These are phyloP conservation scores for Metarhizium sp. DNA, from an alignment of 2,329 filamentous ascomycete genomes.

Conservation along the genomic window DNA sequence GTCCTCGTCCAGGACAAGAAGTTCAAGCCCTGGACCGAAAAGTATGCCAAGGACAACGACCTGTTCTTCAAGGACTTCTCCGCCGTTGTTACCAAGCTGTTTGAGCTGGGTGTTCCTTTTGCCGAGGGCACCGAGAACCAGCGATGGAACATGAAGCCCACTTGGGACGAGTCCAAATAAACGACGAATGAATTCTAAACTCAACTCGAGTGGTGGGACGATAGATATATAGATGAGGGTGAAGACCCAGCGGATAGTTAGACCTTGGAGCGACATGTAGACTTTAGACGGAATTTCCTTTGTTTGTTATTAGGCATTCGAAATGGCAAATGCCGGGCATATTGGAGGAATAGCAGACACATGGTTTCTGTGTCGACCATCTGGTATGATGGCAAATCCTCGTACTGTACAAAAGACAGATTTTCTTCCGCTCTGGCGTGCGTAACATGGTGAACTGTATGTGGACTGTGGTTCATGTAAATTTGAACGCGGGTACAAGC, in stretches of 20 bases:
- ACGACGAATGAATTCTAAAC: background rate
- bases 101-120: slow-evolving; percentile 93
- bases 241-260: background rate
- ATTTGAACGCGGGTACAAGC: background rate
- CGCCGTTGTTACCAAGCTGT: slow-evolving; percentile 68
- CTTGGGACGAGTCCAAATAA: slow-evolving; percentile 23
- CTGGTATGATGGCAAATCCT: background rate
- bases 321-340: background rate
- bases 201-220: background rate
- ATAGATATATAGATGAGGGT: background rate
- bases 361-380: background rate
- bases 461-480: background rate
- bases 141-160: slow-evolving; percentile 56
- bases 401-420: background rate
- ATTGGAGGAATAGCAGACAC: background rate
- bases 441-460: background rate
- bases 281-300: slow-evolving; percentile 1
- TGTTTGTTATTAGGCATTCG: background rate
- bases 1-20: slow-evolving; percentile 79
- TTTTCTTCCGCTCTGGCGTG: background rate
- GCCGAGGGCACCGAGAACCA: slow-evolving; percentile 46
- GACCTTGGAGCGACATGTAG: slow-evolving; percentile 3
- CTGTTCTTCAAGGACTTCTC: slow-evolving; percentile 91
- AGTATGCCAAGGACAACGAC: slow-evolving; percentile 86
- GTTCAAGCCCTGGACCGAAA: slow-evolving; percentile 71